These are phyloP conservation scores for Coemansia sp. DNA, from an alignment of 192 early-diverging fungal species.

Conservation along the genomic window DNA sequence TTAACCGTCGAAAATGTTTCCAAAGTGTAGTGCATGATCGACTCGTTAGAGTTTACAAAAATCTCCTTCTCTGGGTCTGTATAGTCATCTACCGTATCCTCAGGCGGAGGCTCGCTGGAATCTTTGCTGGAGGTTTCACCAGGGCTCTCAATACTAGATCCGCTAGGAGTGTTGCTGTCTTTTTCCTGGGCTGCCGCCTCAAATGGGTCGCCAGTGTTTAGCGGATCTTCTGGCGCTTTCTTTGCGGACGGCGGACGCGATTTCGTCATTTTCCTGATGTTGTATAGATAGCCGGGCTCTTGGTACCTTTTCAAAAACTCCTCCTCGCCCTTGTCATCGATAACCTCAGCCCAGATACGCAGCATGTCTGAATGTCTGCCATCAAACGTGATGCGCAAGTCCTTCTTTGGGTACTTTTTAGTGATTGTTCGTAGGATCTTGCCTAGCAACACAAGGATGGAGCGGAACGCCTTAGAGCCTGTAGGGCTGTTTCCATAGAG, in stretches of 20 bases:
- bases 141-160: too few species aligned
- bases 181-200: background rate
- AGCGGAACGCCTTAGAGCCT: slow-evolving; percentile 72
- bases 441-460: slow-evolving; percentile 65
- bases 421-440: slow-evolving; percentile 65
- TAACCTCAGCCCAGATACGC: slow-evolving; percentile 60
- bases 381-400: slow-evolving; percentile 64
- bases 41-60: slow-evolving; percentile 35
- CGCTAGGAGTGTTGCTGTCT: too few species aligned
- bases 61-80: slow-evolving; percentile 45
- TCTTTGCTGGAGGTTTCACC: slow-evolving; percentile 1
- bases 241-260: background rate
- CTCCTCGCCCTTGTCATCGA: slow-evolving; percentile 47
- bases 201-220: slow-evolving; percentile 30
- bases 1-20: slow-evolving; percentile 52
- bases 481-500: slow-evolving; percentile 72
- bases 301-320: slow-evolving; percentile 30
- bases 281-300: slow-evolving; percentile 28
- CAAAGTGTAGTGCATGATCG: slow-evolving; percentile 48
- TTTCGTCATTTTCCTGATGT: slow-evolving; percentile 1
- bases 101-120: background rate
- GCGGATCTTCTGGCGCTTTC: slow-evolving; percentile 12
- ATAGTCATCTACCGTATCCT: slow-evolving; percentile 13
- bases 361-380: slow-evolving; percentile 16
- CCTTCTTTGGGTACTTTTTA: slow-evolving; percentile 60